Percentiles rank a stretch among this genome's conserved stretches.
These are phyloP conservation scores for Mortierella polycephala DNA, from an alignment of 371 early-diverging fungal species.

Conservation along the genomic window DNA sequence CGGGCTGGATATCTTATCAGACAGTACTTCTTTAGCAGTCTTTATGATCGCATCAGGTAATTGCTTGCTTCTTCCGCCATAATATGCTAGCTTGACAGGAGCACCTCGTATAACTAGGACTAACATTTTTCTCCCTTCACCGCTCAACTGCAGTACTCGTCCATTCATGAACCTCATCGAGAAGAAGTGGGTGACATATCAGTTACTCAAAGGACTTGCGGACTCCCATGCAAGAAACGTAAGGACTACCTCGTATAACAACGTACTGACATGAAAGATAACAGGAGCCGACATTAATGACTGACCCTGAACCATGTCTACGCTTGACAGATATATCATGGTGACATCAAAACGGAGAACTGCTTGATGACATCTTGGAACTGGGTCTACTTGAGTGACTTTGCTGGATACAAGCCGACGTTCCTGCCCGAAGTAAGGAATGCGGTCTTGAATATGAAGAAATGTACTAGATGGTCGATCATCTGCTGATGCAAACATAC, in stretches of 20 bases:
- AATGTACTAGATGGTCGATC: background rate
- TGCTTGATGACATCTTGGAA: slow-evolving; percentile 94
- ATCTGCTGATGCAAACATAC: background rate
- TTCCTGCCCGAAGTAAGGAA: slow-evolving; percentile 84
- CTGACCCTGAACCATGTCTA: background rate
- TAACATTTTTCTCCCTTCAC: background rate
- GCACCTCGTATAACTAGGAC: too few species aligned
- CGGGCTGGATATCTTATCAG: slow-evolving; percentile 89
- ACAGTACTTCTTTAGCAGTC: slow-evolving; percentile 86
- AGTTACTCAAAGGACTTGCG: slow-evolving; percentile 81
- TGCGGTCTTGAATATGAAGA: background rate
- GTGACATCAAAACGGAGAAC: slow-evolving; percentile 93
- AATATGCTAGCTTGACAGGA: background rate
- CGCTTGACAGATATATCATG: slow-evolving; percentile 76
- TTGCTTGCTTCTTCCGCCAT: background rate
- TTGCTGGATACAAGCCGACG: slow-evolving; percentile 91
- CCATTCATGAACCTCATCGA: slow-evolving; percentile 89
- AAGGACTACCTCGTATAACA: background rate
- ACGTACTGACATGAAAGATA: background rate
- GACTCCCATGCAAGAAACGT: slow-evolving; percentile 80
- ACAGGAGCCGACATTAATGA: background rate
- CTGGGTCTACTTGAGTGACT: slow-evolving; percentile 90
- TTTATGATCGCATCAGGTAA: slow-evolving; percentile 94
- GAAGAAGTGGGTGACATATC: slow-evolving; percentile 95
- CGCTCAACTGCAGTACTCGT: slow-evolving; percentile 73